A percentile compares a stretch with the other conserved stretches of the same genome.
phyloP scores from a whole-genome alignment of 2,329 filamentous ascomycete genomes.

The Phialemonium atrogriseum region DNA sequence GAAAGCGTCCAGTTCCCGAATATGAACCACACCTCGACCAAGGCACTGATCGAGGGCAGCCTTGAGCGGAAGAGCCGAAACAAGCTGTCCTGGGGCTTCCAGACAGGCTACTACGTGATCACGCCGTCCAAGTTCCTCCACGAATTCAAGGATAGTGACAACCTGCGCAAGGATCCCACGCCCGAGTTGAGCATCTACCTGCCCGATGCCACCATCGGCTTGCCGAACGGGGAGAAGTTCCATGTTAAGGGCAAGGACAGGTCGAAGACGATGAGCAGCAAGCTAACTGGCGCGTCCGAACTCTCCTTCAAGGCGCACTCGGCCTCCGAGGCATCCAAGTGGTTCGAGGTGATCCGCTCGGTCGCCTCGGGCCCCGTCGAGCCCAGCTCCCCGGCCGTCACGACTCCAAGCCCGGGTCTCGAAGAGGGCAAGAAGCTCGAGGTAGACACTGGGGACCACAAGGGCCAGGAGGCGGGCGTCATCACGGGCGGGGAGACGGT shows the following conservation, averaged over 20 bases:
- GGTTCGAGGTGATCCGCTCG: constrained; percentile 66
- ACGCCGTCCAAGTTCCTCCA: constrained; percentile 84
- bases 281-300: constrained; percentile 72
- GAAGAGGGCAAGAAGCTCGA: constrained; percentile 19
- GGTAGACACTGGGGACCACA: constrained; percentile 19
- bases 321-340: constrained; percentile 70
- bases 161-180: constrained; percentile 58
- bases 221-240: constrained; percentile 72
- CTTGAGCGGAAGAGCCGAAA: constrained; percentile 88
- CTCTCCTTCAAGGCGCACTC: constrained; percentile 83
- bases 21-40: constrained; percentile 71
- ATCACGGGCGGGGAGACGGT: constrained; percentile 8
- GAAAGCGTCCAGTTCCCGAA: constrained; percentile 78
- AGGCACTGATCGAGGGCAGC: constrained; percentile 76
- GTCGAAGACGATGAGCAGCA: constrained; percentile 70
- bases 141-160: constrained; percentile 91
- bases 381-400: constrained; percentile 22
- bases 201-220: constrained; percentile 76
- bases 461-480: constrained; percentile 30
- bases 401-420: constrained; percentile 13
- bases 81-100: constrained; percentile 69
- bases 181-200: constrained; percentile 89
- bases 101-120: constrained; percentile 80
- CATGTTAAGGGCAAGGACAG: constrained; percentile 92
- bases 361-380: constrained; percentile 35